A percentile compares a stretch with the other conserved stretches of the same genome.
Evolutionary conservation across 176 grass and related monocot species (phyloP).

Genomic region (Typha latifolia): DNA sequence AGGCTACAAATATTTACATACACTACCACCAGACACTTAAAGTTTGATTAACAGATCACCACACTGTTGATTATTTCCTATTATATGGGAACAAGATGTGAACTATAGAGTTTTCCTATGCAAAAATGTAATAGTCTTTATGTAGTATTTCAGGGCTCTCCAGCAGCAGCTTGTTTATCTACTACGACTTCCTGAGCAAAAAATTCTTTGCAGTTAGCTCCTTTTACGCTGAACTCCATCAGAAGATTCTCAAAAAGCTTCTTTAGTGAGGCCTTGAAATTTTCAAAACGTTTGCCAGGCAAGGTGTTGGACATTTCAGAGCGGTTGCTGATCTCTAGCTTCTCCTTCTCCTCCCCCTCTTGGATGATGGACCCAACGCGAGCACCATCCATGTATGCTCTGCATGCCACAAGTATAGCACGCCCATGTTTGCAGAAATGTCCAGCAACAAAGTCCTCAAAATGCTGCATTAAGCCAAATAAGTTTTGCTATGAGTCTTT

Average conservation of each 20-base stretch:
- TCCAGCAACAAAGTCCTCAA: slow-evolving; percentile 57
- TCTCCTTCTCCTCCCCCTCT: slow-evolving; percentile 20
- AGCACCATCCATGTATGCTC: slow-evolving; percentile 60
- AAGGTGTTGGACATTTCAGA: slow-evolving; percentile 18
- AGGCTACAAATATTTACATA: too few relatives aligned
- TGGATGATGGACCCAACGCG: slow-evolving; percentile 53
- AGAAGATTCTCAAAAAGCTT: slow-evolving; percentile 71
- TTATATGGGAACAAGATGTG: not conserved
- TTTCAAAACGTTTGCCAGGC: not conserved
- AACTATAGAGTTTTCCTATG: not conserved
- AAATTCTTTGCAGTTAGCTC: slow-evolving; percentile 65
- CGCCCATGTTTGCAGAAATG: slow-evolving; percentile 56
- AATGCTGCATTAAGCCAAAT: slow-evolving; percentile 58
- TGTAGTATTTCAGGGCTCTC: not conserved
- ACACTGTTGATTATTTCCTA: not conserved
- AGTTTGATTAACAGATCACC: not conserved
- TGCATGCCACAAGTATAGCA: slow-evolving; percentile 56
- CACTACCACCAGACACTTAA: too few relatives aligned
- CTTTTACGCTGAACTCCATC: slow-evolving; percentile 92
- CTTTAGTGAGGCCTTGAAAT: slow-evolving; percentile 37
- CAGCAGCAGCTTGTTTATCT: slow-evolving; percentile 26
- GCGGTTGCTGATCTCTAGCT: not conserved
- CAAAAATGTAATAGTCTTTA: not conserved
- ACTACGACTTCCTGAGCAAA: slow-evolving; percentile 44
- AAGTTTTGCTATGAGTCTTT: slow-evolving; percentile 7